Evolutionary conservation across 306 rosid species (phyloP).

Genomic region (barrel medic (Medicago truncatula)): DNA sequence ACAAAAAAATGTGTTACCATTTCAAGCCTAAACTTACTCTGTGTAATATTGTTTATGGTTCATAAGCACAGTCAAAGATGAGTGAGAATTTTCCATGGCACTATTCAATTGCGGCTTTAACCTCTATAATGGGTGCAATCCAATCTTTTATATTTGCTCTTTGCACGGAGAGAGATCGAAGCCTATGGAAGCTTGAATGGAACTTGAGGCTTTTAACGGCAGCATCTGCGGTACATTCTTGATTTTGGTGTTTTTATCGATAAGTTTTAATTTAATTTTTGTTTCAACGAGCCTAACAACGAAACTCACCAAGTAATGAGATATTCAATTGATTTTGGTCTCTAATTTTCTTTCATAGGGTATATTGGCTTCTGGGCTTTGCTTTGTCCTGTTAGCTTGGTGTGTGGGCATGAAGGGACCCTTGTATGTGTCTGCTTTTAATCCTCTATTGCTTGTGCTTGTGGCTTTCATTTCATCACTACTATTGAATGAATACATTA

Average conservation of each 20-base stretch:
- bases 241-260: conserved; percentile 10
- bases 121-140: conserved; percentile 28
- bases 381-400: conserved; percentile 43
- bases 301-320: neutral
- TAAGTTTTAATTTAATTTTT: neutral
- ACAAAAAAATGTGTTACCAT: neutral
- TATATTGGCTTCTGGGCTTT: conserved; percentile 37
- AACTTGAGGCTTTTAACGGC: conserved; percentile 38
- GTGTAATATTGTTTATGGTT: too few species aligned
- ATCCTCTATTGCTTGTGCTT: conserved; percentile 42
- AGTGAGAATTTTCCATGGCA: conserved; percentile 50
- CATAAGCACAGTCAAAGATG: conserved; percentile 52
- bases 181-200: conserved; percentile 45
- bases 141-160: conserved; percentile 32
- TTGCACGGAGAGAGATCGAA: conserved; percentile 40
- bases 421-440: conserved; percentile 45
- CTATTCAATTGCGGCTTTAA: conserved; percentile 50
- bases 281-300: neutral
- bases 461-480: conserved; percentile 19
- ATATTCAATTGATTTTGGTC: neutral
- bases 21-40: too few species aligned
- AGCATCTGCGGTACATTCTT: conserved; percentile 33
- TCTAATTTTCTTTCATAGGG: conserved; percentile 40
- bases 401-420: conserved; percentile 45
- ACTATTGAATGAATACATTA: conserved; percentile 17